A percentile compares a stretch with the other conserved stretches of the same genome.
Evolutionary conservation across 257 asterid genomes (phyloP).

Genomic region (Gentiana macrophylla): DNA sequence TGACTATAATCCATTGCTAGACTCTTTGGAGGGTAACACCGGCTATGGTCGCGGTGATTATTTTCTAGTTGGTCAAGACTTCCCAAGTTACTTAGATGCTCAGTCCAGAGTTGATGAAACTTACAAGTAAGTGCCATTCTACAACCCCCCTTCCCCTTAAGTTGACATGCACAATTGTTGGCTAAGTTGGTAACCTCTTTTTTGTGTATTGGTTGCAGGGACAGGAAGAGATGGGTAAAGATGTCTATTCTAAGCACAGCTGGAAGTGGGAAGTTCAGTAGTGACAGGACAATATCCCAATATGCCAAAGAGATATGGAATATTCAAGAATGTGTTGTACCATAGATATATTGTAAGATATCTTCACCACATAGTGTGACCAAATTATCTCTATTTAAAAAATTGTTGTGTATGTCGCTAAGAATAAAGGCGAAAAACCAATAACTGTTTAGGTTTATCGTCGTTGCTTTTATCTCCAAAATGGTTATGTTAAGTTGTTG

Average conservation of each 20-base stretch:
- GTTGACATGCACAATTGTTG: no score
- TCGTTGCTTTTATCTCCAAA: no score
- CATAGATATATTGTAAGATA: conserved; percentile 13
- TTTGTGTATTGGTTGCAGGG: conserved; percentile 41
- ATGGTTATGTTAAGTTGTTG: no score
- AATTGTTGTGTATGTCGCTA: no score
- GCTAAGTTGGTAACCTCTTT: not conserved
- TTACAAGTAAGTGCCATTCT: conserved; percentile 59
- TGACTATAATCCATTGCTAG: conserved; percentile 90
- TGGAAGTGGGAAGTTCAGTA: conserved; percentile 93
- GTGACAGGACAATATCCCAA: conserved; percentile 90
- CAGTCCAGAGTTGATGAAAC: conserved; percentile 81
- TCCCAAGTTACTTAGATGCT: conserved; percentile 87
- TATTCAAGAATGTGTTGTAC: conserved; percentile 47
- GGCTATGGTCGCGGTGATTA: conserved; percentile 98
- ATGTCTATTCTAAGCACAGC: conserved; percentile 96
- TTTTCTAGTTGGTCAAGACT: conserved; percentile 85
- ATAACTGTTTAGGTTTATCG: no score
- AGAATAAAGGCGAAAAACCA: no score
- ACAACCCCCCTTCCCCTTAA: no score
- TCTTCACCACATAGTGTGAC: no score
- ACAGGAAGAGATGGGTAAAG: conserved; percentile 81
- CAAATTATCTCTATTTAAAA: no score
- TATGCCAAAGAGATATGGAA: conserved; percentile 89
- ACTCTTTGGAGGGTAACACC: conserved; percentile 84